phyloP scores from a whole-genome alignment of 768 basidiomycete genomes.

The Russula earlei region DNA sequence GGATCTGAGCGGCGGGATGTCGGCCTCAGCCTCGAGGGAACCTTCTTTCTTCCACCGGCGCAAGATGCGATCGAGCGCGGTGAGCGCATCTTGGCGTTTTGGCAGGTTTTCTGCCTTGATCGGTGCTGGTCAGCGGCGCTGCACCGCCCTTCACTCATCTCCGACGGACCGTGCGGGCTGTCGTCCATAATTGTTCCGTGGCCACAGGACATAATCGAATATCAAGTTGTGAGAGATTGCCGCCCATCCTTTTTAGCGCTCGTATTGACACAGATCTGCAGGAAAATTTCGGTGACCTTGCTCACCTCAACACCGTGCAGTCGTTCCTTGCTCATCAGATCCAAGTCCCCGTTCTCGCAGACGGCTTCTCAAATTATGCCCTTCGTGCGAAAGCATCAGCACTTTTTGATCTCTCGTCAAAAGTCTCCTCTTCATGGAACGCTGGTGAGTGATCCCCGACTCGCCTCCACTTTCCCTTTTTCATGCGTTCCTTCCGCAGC shows the following conservation, averaged over 20 bases:
- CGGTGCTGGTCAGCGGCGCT: slow-evolving; percentile 73
- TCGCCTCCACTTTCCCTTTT: slow-evolving; percentile 1
- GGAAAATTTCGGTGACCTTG: slow-evolving; percentile 47
- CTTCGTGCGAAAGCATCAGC: slow-evolving; percentile 70
- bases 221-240: slow-evolving; percentile 46
- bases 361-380: slow-evolving; percentile 53
- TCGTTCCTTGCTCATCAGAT: slow-evolving; percentile 48
- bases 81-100: slow-evolving; percentile 67
- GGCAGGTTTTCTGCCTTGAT: slow-evolving; percentile 77
- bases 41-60: slow-evolving; percentile 46
- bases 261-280: slow-evolving; percentile 23
- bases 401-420: slow-evolving; percentile 59
- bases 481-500: slow-evolving; percentile 4
- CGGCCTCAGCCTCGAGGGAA: slow-evolving; percentile 24
- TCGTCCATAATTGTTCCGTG: slow-evolving; percentile 63
- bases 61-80: slow-evolving; percentile 54
- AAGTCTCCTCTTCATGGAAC: slow-evolving; percentile 51
- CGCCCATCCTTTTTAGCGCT: background rate
- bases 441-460: slow-evolving; percentile 35
- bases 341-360: slow-evolving; percentile 37
- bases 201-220: slow-evolving; percentile 66
- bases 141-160: slow-evolving; percentile 55
- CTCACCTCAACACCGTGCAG: slow-evolving; percentile 48
- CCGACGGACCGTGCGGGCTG: slow-evolving; percentile 49
- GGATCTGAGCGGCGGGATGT: slow-evolving; percentile 29